Conservation (phyloP, 345 rosid genomes). For the Turritis glabra region DNA sequence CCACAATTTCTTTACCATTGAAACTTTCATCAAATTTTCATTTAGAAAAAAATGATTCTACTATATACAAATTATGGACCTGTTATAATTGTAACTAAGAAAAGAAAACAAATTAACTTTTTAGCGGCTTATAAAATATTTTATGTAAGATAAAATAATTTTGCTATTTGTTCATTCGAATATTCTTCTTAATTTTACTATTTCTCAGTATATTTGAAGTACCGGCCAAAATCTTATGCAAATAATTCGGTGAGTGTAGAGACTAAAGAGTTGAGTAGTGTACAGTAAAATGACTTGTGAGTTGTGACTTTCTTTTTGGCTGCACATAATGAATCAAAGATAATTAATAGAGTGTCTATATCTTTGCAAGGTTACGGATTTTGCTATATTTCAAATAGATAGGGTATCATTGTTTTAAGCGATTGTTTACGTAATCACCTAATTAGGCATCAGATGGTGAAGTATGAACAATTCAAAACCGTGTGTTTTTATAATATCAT, state of each 20-base stretch:
- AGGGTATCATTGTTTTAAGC: neutral
- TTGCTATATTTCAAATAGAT: neutral
- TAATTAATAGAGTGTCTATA: neutral
- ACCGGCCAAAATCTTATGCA: neutral
- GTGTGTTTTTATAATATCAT: neutral
- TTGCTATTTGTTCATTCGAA: no score
- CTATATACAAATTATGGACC: no score
- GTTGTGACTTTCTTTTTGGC: neutral
- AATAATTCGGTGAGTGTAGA: neutral
- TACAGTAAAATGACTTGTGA: neutral
- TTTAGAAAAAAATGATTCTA: no score
- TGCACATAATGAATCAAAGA: neutral
- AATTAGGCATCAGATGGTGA: neutral
- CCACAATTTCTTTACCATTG: no score
- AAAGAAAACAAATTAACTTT: no score
- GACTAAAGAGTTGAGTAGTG: neutral
- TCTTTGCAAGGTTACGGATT: neutral
- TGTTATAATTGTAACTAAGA: no score
- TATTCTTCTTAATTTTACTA: no score
- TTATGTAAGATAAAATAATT: no score
- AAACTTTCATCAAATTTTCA: no score
- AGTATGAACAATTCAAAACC: neutral
- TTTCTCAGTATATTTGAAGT: no score
- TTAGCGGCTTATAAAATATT: no score
- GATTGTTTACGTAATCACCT: neutral